phyloP scores from a whole-genome alignment of 2,329 filamentous ascomycete species.

The Trichoderma koningiopsis region DNA sequence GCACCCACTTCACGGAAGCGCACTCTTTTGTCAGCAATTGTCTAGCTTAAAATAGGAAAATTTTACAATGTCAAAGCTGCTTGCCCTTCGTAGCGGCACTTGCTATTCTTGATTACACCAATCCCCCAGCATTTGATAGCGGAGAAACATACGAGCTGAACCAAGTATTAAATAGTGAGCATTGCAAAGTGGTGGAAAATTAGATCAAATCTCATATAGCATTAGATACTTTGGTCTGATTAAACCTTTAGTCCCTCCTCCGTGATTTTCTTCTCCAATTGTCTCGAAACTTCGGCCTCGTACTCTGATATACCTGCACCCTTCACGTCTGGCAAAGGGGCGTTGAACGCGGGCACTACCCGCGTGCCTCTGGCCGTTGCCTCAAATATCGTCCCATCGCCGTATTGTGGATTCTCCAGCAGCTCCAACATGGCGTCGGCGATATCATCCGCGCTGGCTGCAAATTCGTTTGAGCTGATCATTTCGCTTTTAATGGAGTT shows the following conservation, averaged over 20 bases:
- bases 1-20: neutral
- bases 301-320: neutral
- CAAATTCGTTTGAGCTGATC: neutral
- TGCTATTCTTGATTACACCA: neutral
- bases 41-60: neutral
- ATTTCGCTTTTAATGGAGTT: neutral
- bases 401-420: slow-evolving; percentile 3
- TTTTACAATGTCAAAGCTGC: neutral
- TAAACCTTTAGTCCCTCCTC: neutral
- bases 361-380: neutral
- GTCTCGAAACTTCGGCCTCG: neutral
- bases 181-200: neutral
- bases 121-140: no score
- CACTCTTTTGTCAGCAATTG: neutral
- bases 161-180: neutral
- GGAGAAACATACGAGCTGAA: neutral
- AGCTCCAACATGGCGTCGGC: neutral
- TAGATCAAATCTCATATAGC: neutral
- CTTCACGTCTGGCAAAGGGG: neutral
- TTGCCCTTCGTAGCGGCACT: neutral
- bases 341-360: slow-evolving; percentile 1
- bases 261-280: neutral
- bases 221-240: neutral
- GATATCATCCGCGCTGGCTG: neutral
- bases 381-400: slow-evolving; percentile 6